phyloP scores from a whole-genome alignment of 2,329 filamentous ascomycete genomes.

The Ceratocystiopsis minuta region DNA sequence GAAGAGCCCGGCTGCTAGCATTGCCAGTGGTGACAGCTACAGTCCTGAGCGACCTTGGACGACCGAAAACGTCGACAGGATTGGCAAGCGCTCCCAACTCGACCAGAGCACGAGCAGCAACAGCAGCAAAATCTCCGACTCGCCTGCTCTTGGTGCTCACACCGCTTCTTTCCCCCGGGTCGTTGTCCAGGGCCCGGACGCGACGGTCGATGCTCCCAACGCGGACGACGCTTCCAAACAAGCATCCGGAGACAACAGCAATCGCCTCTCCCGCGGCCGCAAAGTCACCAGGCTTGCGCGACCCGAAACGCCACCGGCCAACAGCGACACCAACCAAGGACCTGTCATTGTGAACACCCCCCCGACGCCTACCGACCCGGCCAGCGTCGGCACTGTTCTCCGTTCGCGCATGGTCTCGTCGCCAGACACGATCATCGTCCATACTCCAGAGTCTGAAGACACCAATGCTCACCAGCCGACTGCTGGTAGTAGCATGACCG shows the following conservation, averaged over 20 bases:
- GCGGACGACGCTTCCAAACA: constrained; percentile 4
- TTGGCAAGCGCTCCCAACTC: constrained; percentile 3
- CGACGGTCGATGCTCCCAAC: too few relatives aligned
- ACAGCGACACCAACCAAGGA: constrained; percentile 20
- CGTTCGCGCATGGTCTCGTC: too few relatives aligned
- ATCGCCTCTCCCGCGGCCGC: constrained; percentile 13
- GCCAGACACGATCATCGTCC: too few relatives aligned
- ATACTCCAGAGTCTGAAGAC: too few relatives aligned
- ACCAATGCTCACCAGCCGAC: too few relatives aligned
- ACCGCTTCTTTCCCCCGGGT: constrained; percentile 2
- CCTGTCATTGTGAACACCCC: constrained; percentile 48
- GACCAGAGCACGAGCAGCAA: too few relatives aligned
- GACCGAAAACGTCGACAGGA: neutral
- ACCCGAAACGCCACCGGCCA: constrained; percentile 28
- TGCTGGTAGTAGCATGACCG: constrained; percentile 45
- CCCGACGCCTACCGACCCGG: constrained; percentile 40
- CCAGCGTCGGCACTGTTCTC: too few relatives aligned
- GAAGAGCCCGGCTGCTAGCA: constrained; percentile 22
- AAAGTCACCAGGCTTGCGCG: constrained; percentile 16
- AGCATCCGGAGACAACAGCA: constrained; percentile 5
- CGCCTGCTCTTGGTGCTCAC: neutral
- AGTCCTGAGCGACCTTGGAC: constrained; percentile 14
- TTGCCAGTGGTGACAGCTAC: constrained; percentile 24
- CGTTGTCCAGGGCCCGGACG: constrained; percentile 2
- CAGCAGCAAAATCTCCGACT: too few relatives aligned